These are phyloP conservation scores for Annona squamosa DNA, from an alignment of 164 flowering plant genomes.

Conservation along the genomic window DNA sequence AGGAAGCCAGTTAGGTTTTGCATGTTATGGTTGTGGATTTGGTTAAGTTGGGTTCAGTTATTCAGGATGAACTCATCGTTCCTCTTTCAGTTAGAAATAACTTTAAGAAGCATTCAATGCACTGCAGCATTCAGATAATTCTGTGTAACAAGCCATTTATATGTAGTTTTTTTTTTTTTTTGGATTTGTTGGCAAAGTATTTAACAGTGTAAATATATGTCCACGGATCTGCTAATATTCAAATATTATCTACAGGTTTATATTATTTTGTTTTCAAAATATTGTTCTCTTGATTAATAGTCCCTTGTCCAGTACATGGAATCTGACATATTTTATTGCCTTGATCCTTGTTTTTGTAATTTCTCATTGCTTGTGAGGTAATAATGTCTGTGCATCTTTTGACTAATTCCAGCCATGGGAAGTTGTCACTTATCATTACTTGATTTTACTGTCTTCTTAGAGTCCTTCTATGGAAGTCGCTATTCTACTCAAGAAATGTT, in stretches of 20 bases:
- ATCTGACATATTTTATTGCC: too few relatives aligned
- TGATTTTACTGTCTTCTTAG: too few relatives aligned
- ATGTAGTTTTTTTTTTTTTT: constrained; percentile 1
- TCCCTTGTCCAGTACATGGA: not conserved
- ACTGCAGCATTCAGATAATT: not conserved
- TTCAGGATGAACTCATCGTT: not conserved
- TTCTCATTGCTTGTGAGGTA: too few relatives aligned
- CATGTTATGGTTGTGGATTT: not conserved
- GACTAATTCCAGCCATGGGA: too few relatives aligned
- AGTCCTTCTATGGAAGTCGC: too few relatives aligned
- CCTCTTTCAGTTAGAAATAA: not conserved
- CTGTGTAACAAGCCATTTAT: not conserved
- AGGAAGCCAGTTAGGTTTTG: not conserved
- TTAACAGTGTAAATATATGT: constrained; percentile 4
- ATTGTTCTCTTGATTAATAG: not conserved
- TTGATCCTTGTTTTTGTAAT: too few relatives aligned
- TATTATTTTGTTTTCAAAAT: not conserved
- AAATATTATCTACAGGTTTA: not conserved
- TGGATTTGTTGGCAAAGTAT: constrained; percentile 1
- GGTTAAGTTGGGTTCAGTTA: not conserved
- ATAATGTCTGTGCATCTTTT: too few relatives aligned
- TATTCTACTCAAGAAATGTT: too few relatives aligned
- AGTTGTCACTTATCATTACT: too few relatives aligned
- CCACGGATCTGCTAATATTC: not conserved
- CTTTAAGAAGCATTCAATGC: not conserved